These are phyloP conservation scores for Trypanosoma theileri DNA, from an alignment of 208 protist species.

Conservation along the genomic window DNA sequence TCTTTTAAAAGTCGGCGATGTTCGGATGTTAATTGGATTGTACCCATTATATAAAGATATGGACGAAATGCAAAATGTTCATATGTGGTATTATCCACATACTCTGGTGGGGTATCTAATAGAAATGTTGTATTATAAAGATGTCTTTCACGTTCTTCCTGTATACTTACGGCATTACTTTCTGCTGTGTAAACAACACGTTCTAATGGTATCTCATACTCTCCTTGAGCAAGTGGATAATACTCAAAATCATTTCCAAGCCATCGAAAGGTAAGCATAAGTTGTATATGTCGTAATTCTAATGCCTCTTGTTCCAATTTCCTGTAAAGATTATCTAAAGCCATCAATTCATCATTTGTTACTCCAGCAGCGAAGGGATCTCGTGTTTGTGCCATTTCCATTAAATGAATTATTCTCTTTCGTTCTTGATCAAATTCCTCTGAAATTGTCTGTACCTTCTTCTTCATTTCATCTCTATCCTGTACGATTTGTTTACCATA, in stretches of 20 bases:
- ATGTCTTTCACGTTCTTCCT: not conserved
- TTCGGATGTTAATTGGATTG: constrained; percentile 25
- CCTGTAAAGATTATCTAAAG: constrained; percentile 26
- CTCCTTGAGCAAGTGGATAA: constrained; percentile 39
- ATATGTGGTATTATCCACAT: constrained; percentile 58
- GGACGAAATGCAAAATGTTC: constrained; percentile 21
- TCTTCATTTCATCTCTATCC: constrained; percentile 28
- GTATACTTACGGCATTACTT: not conserved
- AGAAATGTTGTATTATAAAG: constrained; percentile 14
- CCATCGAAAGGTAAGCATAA: constrained; percentile 40
- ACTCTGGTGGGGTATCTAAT: constrained; percentile 16
- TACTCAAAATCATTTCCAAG: constrained; percentile 80
- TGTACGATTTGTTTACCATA: constrained; percentile 44
- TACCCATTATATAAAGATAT: constrained; percentile 32
- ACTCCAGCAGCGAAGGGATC: constrained; percentile 50
- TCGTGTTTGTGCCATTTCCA: constrained; percentile 27
- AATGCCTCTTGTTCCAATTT: constrained; percentile 18
- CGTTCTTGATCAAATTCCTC: constrained; percentile 29
- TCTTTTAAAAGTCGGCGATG: constrained; percentile 31
- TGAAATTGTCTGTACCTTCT: constrained; percentile 29
- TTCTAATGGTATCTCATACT: constrained; percentile 8
- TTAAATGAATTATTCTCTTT: constrained; percentile 28
- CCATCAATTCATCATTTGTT: constrained; percentile 36
- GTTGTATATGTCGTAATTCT: constrained; percentile 33
- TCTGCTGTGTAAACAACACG: constrained; percentile 19